Evolutionary conservation across 2,329 filamentous ascomycete genomes (phyloP), one percentile per base, ranked within the genome.

Genomic region (Colletotrichum plurivorum): DNA sequence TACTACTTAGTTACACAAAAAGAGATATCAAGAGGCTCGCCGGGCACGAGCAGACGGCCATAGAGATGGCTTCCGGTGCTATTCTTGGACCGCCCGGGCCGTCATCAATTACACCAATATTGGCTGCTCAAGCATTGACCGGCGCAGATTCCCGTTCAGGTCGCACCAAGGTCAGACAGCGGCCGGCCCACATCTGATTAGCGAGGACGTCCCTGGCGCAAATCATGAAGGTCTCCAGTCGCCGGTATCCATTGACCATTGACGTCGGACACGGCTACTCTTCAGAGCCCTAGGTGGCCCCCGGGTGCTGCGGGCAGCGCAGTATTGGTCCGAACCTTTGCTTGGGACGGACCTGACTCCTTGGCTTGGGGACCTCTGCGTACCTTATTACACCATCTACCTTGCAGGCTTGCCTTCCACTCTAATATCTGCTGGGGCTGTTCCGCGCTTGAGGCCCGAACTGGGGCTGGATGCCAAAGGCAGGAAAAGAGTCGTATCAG

Each of bases 201-300:
- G 67, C 67, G 67, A 70, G 67, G 62, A 70, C 64, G 51, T 63
- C 67, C 63, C 67, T 67, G 52, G 67, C 63, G 67, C 67, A 70
- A 68, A 70, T 70, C 67, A 62, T 53, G 25, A 57, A 52, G n/a
- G 54, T 57, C 39, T 62, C 59, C 59, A 62, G 59, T 62, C 39
- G 39, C 20, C 39, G 48, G 46, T 61, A 54, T 54, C 39, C 59
- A 62, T 54, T 46, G 49, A 54, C 59, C 12, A 20, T 20, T 20
- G 46, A 18, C 31, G 41, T 43, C 41, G 10, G 41, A 43, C 16
- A n/a, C 41, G 10, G 13, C 41, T 43, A n/a, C 41, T 15, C 5
- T 43, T 15, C 41, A n/a, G 41, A 15, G 16, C 41, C 13, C 13
- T 43, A 43, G 13, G 16, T 15, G 13, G 41, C 13, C 46, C 31